Evolutionary conservation across 1,139 yeast species (phyloP).

Genomic region (Hyphopichia burtonii): DNA sequence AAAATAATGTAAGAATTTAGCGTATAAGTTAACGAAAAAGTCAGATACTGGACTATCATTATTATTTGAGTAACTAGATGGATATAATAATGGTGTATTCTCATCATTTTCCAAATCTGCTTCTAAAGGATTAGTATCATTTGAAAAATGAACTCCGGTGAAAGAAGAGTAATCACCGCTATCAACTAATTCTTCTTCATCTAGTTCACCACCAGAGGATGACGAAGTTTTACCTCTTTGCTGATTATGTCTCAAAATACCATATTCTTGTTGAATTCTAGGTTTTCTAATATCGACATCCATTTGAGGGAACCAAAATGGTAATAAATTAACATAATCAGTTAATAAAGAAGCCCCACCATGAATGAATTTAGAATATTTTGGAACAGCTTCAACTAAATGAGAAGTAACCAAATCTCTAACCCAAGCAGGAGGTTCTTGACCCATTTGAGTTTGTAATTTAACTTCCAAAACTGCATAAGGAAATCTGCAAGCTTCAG

Average conservation of each 20-base stretch:
- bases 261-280: slow-evolving; percentile 61
- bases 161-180: slow-evolving; percentile 36
- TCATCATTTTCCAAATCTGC: slow-evolving; percentile 42
- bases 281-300: slow-evolving; percentile 93
- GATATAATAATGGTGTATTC: slow-evolving; percentile 39
- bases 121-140: slow-evolving; percentile 48
- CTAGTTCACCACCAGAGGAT: slow-evolving; percentile 51
- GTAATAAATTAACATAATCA: slow-evolving; percentile 76
- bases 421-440: slow-evolving; percentile 98
- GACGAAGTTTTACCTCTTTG: slow-evolving; percentile 30
- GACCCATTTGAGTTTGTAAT: slow-evolving; percentile 95
- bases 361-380: slow-evolving; percentile 94
- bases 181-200: slow-evolving; percentile 43
- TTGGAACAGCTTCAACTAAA: slow-evolving; percentile 96
- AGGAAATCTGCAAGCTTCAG: slow-evolving; percentile 89
- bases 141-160: slow-evolving; percentile 47
- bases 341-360: slow-evolving; percentile 90
- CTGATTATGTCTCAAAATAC: slow-evolving; percentile 41
- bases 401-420: slow-evolving; percentile 88
- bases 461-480: slow-evolving; percentile 97
- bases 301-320: slow-evolving; percentile 99
- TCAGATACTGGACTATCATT: slow-evolving; percentile 29
- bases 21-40: slow-evolving; percentile 33
- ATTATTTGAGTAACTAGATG: slow-evolving; percentile 30
- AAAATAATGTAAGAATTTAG: slow-evolving; percentile 44